Evolutionary conservation across 2,329 filamentous ascomycete genomes (phyloP).

Genomic region (Calycina herbarum): DNA sequence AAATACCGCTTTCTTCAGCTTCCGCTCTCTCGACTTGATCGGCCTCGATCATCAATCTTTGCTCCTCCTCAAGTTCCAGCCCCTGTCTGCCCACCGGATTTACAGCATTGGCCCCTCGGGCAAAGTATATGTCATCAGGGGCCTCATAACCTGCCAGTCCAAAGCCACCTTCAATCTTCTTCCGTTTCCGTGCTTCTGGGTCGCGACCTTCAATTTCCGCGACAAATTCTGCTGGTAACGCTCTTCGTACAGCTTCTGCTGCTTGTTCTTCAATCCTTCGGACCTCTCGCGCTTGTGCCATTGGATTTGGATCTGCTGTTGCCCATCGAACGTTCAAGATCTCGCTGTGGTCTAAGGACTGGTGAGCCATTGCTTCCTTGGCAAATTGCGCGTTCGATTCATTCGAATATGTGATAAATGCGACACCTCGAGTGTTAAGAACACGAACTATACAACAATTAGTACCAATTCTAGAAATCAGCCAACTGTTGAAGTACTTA

Average conservation of each 20-base stretch:
- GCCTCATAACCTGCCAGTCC: slow-evolving; percentile 78
- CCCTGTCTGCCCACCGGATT: slow-evolving; percentile 59
- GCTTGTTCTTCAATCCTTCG: slow-evolving; percentile 91
- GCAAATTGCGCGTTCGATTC: slow-evolving; percentile 89
- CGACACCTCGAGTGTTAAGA: slow-evolving; percentile 84
- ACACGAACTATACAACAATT: slow-evolving; percentile 60
- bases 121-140: slow-evolving; percentile 91
- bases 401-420: slow-evolving; percentile 91
- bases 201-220: slow-evolving; percentile 92
- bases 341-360: slow-evolving; percentile 86
- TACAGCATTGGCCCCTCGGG: slow-evolving; percentile 69
- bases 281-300: slow-evolving; percentile 90
- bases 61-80: slow-evolving; percentile 63
- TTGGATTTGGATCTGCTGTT: slow-evolving; percentile 92
- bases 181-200: slow-evolving; percentile 80
- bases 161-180: slow-evolving; percentile 87
- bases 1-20: slow-evolving; percentile 60
- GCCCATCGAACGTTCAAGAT: slow-evolving; percentile 97
- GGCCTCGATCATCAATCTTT: slow-evolving; percentile 55
- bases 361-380: slow-evolving; percentile 94
- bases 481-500: slow-evolving; percentile 33
- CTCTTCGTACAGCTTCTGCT: slow-evolving; percentile 85
- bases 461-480: slow-evolving; percentile 17
- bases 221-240: slow-evolving; percentile 85
- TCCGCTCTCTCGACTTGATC: slow-evolving; percentile 43